Percentiles rank a stretch among this genome's conserved stretches.
Conservation (phyloP, 352 stramenopile genomes). For the Globisporangium carolinianum region DNA sequence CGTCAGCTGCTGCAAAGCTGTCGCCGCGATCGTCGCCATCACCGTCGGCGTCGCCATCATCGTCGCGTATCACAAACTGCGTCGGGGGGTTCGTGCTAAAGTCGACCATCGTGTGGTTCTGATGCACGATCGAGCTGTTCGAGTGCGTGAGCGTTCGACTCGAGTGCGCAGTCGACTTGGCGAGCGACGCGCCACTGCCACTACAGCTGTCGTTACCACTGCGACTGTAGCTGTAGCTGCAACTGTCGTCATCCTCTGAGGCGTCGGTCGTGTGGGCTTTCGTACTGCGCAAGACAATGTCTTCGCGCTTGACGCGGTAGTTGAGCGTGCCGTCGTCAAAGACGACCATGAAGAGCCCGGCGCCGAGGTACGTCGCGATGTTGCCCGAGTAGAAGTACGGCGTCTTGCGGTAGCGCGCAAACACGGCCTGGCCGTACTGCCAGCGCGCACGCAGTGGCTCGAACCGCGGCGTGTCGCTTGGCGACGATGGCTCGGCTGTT, state of each 20-base stretch:
- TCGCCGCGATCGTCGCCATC: neutral
- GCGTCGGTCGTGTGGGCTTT: neutral
- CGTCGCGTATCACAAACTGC: conserved; percentile 18
- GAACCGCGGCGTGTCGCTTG: conserved; percentile 22
- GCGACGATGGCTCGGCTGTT: neutral
- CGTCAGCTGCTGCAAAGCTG: conserved; percentile 28
- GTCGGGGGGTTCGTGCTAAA: conserved; percentile 34
- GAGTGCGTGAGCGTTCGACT: too few relatives aligned
- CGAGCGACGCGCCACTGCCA: too few relatives aligned
- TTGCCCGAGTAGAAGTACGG: conserved; percentile 77
- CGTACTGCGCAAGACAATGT: conserved; percentile 39
- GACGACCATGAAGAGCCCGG: conserved; percentile 68
- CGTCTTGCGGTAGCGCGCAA: conserved; percentile 63
- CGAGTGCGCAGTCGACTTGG: too few relatives aligned
- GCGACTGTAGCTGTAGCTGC: neutral
- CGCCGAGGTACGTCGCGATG: conserved; percentile 65
- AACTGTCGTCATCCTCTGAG: neutral
- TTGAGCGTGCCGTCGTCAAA: conserved; percentile 72
- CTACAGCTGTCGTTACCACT: neutral
- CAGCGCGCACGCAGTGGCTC: conserved; percentile 49
- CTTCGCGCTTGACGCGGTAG: conserved; percentile 59
- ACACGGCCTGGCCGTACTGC: conserved; percentile 53
- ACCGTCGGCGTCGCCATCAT: conserved; percentile 23
- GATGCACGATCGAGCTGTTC: conserved; percentile 12
- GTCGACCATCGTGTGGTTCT: conserved; percentile 33